Base-by-base conservation (phyloP, 2,329 filamentous ascomycete species). In the Akanthomyces lecanii region DNA sequence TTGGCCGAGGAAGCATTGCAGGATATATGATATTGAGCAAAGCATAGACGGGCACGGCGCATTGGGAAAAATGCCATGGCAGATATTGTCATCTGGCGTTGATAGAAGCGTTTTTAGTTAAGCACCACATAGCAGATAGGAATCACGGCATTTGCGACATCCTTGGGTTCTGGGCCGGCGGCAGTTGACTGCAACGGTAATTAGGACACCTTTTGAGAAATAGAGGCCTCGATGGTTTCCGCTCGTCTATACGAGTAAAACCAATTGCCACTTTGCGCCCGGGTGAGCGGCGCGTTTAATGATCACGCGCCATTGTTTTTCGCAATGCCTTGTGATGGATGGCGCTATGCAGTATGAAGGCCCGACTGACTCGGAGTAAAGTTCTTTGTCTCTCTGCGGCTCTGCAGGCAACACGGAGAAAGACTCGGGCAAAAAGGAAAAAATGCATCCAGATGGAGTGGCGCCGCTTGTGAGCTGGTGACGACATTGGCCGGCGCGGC, bases 1-100 rank as follows among this genome's bases (percentile, higher is more conserved):
- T 21, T 51, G 36, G 52, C 33, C 44, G 30, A 62, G 42, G 30
- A 56, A 56, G 51, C 52, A 30, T 62, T 62, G 60, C 60, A 62
- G 60, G 52, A 62, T 62, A 56, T n/a, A 62, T 42, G 52, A 51
- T 56, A 28, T 55, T 56, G 36, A 56, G 60, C 60, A 62, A 56
- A 51, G 52, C 60, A 62, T 62, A 62, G 60, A 62, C 52, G 33
- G 60, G 60, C 52, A 56, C 33, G 60, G 52, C 60, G 60, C 45
- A 62, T 42, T 44, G 44, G 60, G 52, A 50, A 55, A 44, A 45
- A 50, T 55, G 51, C 51, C 42, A 55, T 30, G 30, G 28, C 28
- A 61, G 50, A 54, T 40, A 38, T 40, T 61, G 50, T 61, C 51
- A 55, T 54, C 42, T 61, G 59, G 58, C 51, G 50, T 54, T 61